Evolutionary conservation across 345 rosid species (phyloP), one percentile per base, ranked within the genome.

Genomic region (Populus deltoides): DNA sequence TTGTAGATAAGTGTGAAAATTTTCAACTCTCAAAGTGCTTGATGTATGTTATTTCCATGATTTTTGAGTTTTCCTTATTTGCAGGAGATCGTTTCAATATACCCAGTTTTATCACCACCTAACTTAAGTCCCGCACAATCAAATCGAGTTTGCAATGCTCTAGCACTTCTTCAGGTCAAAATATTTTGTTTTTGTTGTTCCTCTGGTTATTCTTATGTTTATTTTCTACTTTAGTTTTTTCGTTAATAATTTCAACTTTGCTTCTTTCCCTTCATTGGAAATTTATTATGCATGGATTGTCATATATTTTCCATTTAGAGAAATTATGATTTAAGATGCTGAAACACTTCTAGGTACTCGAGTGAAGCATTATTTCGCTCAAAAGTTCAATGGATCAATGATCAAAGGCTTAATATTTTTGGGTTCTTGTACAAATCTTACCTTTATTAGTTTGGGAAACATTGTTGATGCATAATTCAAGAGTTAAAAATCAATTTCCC

Each of bases 41-140:
- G 33, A 35, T 65, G 16, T 65, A 39, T 67, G 38, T 31, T 15
- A 38, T 61, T 61, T 57, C 29, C 33, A 8, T 41, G 62, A 41
- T 67, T 53, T 31, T 62, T 22, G 38, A 27, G 38, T 8, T 78
- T n/a, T 5, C 39, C 70, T 29, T 75, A 17, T 49, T 77, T 79
- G 76, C 92, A 97, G 99, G 99, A 97, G 86, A 94, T 97, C 45
- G 95, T 97, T 68, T 94, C 97, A 62, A 92, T 97, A 86, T 97
- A 94, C 81, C 95, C 97, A 83, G 95, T 92, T 83, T 91, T 97
- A 24, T 86, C 99, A 12, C 98, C 99, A 31, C 99, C 98, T 20
- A 91, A 87, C 83, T 85, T 97, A 72, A 86, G 90, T 80, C 94
- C 97, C 13, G 93, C 97, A 15, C 98, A 94, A 78, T 97, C 99